phyloP scores from a whole-genome alignment of 495 filamentous ascomycete species.

The Achaetomiella virescens region DNA sequence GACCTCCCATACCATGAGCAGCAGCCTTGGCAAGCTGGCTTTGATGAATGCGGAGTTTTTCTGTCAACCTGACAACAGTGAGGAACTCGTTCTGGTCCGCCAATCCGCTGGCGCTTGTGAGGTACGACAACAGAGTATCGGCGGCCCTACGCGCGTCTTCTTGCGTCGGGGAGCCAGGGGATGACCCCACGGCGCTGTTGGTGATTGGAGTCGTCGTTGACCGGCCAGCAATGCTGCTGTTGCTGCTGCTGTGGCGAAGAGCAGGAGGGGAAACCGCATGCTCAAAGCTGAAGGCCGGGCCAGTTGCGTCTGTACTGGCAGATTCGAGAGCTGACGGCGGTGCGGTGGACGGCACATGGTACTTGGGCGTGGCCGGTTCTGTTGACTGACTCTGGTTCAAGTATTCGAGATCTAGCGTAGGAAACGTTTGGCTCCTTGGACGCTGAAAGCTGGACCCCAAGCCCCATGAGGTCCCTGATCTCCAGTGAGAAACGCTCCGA shows the following conservation, averaged over 20 bases:
- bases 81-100: conserved; percentile 79
- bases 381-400: conserved; percentile 56
- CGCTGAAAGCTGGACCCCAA: conserved; percentile 56
- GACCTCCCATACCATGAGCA: conserved; percentile 52
- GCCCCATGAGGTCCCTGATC: conserved; percentile 47
- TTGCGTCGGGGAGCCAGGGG: conserved; percentile 66
- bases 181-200: conserved; percentile 38
- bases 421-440: conserved; percentile 89
- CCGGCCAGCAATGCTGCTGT: conserved; percentile 42
- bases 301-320: conserved; percentile 53
- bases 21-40: conserved; percentile 47
- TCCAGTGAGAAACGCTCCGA: conserved; percentile 61
- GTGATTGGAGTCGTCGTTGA: conserved; percentile 38
- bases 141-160: conserved; percentile 84
- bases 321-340: conserved; percentile 65
- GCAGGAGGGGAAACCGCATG: conserved; percentile 47
- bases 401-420: conserved; percentile 66
- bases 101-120: conserved; percentile 62
- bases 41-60: conserved; percentile 71
- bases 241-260: conserved; percentile 51
- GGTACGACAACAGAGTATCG: conserved; percentile 79
- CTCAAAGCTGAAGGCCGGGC: conserved; percentile 46
- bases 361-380: conserved; percentile 62
- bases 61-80: conserved; percentile 76
- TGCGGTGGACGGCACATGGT: conserved; percentile 48